Evolutionary conservation across 2,329 filamentous ascomycete genomes (phyloP).

Genomic region (Orbilia javanica): DNA sequence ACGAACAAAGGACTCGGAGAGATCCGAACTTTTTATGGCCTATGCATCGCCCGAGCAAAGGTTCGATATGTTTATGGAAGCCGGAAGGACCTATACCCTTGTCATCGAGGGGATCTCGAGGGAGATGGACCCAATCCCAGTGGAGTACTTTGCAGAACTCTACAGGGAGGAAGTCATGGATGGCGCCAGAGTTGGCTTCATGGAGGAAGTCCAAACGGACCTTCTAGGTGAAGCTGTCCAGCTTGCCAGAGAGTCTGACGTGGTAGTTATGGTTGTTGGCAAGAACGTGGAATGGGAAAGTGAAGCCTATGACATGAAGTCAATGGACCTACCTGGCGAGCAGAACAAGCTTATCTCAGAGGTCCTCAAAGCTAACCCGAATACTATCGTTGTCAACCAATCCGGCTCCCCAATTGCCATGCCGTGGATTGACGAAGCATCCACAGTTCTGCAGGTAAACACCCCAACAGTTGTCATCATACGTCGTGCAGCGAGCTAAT

Average conservation of each 20-base stretch:
- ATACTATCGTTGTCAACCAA: conserved; percentile 80
- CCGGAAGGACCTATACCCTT: conserved; percentile 61
- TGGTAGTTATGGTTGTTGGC: conserved; percentile 82
- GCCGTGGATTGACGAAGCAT: conserved; percentile 74
- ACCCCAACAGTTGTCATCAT: conserved; percentile 20
- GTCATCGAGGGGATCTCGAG: conserved; percentile 62
- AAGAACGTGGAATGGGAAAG: conserved; percentile 71
- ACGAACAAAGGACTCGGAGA: conserved; percentile 62
- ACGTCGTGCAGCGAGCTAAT: conserved; percentile 28
- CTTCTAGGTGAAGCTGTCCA: conserved; percentile 71
- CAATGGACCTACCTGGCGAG: conserved; percentile 71
- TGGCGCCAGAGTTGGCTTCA: conserved; percentile 62
- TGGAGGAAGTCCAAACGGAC: conserved; percentile 64
- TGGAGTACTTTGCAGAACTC: conserved; percentile 62
- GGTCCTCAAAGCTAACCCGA: conserved; percentile 76
- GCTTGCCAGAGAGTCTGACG: conserved; percentile 77
- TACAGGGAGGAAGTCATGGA: conserved; percentile 63
- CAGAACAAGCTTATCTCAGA: conserved; percentile 74
- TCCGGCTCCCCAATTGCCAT: conserved; percentile 81
- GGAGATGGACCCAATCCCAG: conserved; percentile 62
- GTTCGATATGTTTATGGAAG: conserved; percentile 61
- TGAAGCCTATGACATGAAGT: conserved; percentile 67
- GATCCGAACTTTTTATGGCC: conserved; percentile 63
- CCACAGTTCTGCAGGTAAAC: conserved; percentile 64
- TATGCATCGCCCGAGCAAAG: conserved; percentile 62